Percentiles rank a stretch among this genome's conserved stretches.
These are phyloP conservation scores for Termitomyces sp. DNA, from an alignment of 768 basidiomycete genomes.

Conservation along the genomic window DNA sequence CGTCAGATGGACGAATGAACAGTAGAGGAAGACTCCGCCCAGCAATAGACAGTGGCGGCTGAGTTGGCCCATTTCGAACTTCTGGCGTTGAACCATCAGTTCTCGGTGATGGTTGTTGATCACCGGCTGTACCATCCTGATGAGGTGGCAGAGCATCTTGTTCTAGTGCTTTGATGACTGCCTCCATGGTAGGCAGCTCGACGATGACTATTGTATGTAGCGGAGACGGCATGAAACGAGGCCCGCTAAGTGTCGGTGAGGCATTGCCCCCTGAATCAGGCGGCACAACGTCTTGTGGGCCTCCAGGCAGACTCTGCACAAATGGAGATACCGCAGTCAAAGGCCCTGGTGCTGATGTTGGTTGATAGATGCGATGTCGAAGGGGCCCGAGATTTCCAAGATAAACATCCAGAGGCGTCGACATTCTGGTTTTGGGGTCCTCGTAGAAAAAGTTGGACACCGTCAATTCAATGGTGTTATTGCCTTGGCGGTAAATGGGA, in stretches of 20 bases:
- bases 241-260: conserved; percentile 27
- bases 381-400: conserved; percentile 89
- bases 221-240: conserved; percentile 53
- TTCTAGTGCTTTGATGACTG: conserved; percentile 76
- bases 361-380: conserved; percentile 71
- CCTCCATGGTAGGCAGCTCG: conserved; percentile 74
- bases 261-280: conserved; percentile 28
- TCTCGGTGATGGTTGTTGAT: conserved; percentile 32
- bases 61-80: conserved; percentile 22
- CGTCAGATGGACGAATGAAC: conserved; percentile 78
- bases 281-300: conserved; percentile 31
- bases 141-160: conserved; percentile 57
- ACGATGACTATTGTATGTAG: conserved; percentile 82
- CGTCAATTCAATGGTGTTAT: conserved; percentile 77
- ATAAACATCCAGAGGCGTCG: conserved; percentile 82
- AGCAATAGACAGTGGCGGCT: conserved; percentile 49
- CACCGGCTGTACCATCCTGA: conserved; percentile 34
- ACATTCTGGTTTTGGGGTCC: conserved; percentile 59
- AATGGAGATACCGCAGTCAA: conserved; percentile 62
- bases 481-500: conserved; percentile 67
- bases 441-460: conserved; percentile 88
- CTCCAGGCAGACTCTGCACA: conserved; percentile 43
- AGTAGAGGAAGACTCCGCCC: conserved; percentile 74
- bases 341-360: conserved; percentile 59
- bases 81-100: conserved; percentile 25